Evolutionary conservation across 768 basidiomycete genomes (phyloP).

Genomic region (Leccinum subgranulosum): DNA sequence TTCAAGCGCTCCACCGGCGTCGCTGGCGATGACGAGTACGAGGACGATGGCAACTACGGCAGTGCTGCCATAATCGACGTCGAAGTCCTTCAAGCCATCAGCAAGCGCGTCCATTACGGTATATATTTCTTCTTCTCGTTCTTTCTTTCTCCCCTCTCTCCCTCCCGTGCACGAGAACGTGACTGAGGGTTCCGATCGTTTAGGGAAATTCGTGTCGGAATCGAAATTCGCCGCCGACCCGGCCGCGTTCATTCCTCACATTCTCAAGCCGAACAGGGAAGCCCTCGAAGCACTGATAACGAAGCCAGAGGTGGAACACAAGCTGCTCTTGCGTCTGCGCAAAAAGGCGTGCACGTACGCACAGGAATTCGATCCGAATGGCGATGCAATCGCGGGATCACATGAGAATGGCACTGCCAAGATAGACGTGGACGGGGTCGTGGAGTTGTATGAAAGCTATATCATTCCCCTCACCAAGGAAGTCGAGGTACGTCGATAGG

Average conservation of each 20-base stretch:
- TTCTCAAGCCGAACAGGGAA: conserved; percentile 69
- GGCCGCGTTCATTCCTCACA: conserved; percentile 88
- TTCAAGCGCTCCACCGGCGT: conserved; percentile 67
- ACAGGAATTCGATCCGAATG: conserved; percentile 76
- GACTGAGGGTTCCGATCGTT: background rate
- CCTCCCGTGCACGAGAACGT: background rate
- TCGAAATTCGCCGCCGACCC: conserved; percentile 91
- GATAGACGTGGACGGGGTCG: conserved; percentile 91
- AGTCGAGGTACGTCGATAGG: conserved; percentile 73
- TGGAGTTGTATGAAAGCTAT: conserved; percentile 89
- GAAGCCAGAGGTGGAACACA: conserved; percentile 94
- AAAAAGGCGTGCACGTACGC: conserved; percentile 84
- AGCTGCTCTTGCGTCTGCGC: conserved; percentile 74
- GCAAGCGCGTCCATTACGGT: conserved; percentile 98
- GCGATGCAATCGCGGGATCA: conserved; percentile 42
- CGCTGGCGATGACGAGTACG: conserved; percentile 62
- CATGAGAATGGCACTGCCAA: conserved; percentile 45
- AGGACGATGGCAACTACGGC: conserved; percentile 98
- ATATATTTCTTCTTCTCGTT: conserved; percentile 16
- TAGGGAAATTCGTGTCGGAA: conserved; percentile 99
- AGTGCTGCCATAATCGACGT: conserved; percentile 93
- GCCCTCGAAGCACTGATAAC: conserved; percentile 87
- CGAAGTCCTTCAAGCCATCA: conserved; percentile 96
- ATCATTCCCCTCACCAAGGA: conserved; percentile 98
- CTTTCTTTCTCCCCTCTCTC: conserved; percentile 14